Evolutionary conservation across 2,329 filamentous ascomycete species (phyloP), one percentile per base, ranked within the genome.

Genomic region (Monilinia fructigena): DNA sequence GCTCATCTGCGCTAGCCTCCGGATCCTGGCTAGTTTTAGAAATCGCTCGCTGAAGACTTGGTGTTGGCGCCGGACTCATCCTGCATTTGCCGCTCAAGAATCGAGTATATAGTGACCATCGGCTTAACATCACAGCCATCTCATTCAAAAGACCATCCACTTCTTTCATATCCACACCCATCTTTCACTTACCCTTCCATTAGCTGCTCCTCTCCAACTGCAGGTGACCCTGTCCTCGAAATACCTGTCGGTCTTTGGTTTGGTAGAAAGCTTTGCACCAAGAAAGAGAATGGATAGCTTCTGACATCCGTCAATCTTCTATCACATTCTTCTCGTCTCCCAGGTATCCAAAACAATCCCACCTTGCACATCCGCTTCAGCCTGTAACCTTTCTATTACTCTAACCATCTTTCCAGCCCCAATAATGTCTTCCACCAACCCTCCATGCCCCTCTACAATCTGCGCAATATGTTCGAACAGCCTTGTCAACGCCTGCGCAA

Each of bases 391-490:
- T 78, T 97, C 92, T 72, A 98, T 94, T 63, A 99, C 95, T 72
- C 89, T 91, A 42, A 91, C 88, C 95, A 99, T 99, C 81, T 93
- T 95, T 48, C 94, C 92, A 20, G 85, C 80, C 1, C 95, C 95
- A 75, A 75, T 99, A 99, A 78, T 99, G 95, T 56, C 92, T 87
- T 98, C 93, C 1, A 99, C 94, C 11, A 99, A 82, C 0, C 88
- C 88, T 42, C 94, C 92, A 75, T 99, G 95, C 1, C 91, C 89
- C 74, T 98, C 94, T 28, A 99, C 89, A 70, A 99, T 97, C 76
- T 96, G 92, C 2, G 95, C 94, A 77, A 99, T 97, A 78, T 99
- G 94, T 78, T 98, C 94, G 76, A 99, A 99, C 56, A 99, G 80
- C 75, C 92, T 93, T 5, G 93, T 97, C 69, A 99, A 81, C 2